Base-by-base conservation (phyloP, 495 filamentous ascomycete genomes). In the Trichodelitschia bisporula region DNA sequence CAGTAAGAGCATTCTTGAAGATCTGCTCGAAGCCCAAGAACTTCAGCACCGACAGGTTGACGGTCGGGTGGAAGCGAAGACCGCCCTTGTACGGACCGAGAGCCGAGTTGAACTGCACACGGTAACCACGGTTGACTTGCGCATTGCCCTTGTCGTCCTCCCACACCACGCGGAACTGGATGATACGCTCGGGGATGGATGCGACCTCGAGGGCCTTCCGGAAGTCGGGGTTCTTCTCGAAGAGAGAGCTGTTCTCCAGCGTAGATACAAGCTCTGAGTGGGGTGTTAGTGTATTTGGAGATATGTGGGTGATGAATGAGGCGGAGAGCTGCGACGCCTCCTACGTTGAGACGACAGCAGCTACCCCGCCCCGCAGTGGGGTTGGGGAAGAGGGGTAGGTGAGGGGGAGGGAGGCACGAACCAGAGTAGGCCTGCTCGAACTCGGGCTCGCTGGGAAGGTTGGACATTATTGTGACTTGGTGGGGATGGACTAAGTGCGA, bases 1-100 rank as follows among this genome's bases (percentile, higher is more conserved):
- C 86, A 37, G 86, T 95, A 43, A 97, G 60, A 39, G 86, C 86
- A 82, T 97, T 97, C 72, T 97, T 97, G 66, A 97, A 93, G 58
- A 79, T 86, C 64, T 97, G 86, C 72, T 97, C 86, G 51, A 95
- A 93, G 33, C 84, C 86, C 43, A 97, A 63, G 64, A 95, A 95
- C 61, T 97, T 97, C 39, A 97, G 65, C 47, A 97, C 83, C 40
- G 77, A 89, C 36, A 97, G 63, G 61, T 97, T 97, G 56, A 97
- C 86, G 11, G 76, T 68, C 32, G 84, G 86, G 51, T 97, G 86
- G 61, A 97, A 84, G 34, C 86, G 64, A 40, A 95, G 70, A 46
- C 86, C 86, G 39, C 86, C 86, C 65, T 97, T 97, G 72, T 91
- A 97, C 20, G 86, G 86, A 31, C 86, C 86, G 18, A 97, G 71